phyloP scores from a whole-genome alignment of 352 stramenopile genomes.

The Pythium insidiosum region DNA sequence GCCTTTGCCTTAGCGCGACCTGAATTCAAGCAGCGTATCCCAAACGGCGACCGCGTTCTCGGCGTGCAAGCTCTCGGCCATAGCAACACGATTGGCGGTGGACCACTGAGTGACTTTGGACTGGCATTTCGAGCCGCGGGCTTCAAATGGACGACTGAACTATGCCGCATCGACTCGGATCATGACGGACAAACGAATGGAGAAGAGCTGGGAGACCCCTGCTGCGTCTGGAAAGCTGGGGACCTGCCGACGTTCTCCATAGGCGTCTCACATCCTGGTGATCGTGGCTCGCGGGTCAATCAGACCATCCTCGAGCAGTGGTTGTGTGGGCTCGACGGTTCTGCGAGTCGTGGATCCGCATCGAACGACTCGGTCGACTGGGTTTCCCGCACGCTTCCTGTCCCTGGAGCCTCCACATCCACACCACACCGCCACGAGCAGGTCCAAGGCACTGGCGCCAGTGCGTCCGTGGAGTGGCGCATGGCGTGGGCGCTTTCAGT shows the following conservation, averaged over 20 bases:
- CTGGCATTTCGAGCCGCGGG: constrained; percentile 11
- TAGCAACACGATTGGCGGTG: constrained; percentile 13
- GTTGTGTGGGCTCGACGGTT: constrained; percentile 7
- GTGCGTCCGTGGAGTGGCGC: no score
- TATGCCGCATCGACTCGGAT: constrained; percentile 22
- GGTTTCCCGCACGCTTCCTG: neutral
- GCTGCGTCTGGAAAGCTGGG: constrained; percentile 20
- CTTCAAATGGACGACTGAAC: constrained; percentile 15
- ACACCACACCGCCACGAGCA: no score
- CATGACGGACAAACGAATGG: constrained; percentile 36
- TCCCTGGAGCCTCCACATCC: no score
- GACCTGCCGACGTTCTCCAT: constrained; percentile 5
- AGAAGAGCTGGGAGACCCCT: constrained; percentile 53
- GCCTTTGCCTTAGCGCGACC: no score
- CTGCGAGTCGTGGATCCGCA: no score
- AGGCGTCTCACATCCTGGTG: constrained; percentile 11
- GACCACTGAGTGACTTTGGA: constrained; percentile 18
- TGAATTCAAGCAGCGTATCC: constrained; percentile 8
- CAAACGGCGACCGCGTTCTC: constrained; percentile 18
- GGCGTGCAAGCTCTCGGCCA: constrained; percentile 22
- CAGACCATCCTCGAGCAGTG: constrained; percentile 4
- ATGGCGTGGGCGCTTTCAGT: no score
- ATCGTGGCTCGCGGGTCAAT: constrained; percentile 1
- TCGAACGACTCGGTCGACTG: neutral
- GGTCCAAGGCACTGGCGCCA: no score